Percentiles rank a stretch among this genome's conserved stretches.
These are phyloP conservation scores for Rhodotorula sp. DNA, from an alignment of 1,284 basidiomycete genomes.

Conservation along the genomic window DNA sequence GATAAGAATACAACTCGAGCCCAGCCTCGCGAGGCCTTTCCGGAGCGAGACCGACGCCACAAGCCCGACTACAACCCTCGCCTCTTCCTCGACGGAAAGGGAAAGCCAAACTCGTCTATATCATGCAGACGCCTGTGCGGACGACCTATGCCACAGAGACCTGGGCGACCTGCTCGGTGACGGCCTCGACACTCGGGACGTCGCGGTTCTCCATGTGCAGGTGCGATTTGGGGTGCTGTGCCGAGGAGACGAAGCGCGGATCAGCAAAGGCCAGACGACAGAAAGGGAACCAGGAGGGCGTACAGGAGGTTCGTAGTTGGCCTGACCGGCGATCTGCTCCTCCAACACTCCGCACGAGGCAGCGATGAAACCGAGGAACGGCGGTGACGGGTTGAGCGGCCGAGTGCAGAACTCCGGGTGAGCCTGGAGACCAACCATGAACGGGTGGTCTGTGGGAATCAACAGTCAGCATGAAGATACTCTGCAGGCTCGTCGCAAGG, in stretches of 20 bases:
- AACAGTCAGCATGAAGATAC: neutral
- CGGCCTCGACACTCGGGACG: conserved; percentile 21
- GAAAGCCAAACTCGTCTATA: neutral
- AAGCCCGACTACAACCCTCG: too few species aligned
- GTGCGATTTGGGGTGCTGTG: conserved; percentile 37
- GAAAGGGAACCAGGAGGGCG: neutral
- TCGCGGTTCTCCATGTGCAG: conserved; percentile 29
- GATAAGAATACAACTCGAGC: too few species aligned
- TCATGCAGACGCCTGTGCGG: too few species aligned
- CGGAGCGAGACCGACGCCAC: too few species aligned
- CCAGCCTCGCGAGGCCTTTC: too few species aligned
- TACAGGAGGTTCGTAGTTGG: conserved; percentile 54
- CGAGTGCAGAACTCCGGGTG: conserved; percentile 99
- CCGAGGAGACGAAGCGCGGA: too few species aligned
- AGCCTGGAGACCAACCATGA: conserved; percentile 91
- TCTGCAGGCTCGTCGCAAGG: too few species aligned
- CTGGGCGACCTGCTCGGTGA: conserved; percentile 24
- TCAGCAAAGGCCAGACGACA: neutral
- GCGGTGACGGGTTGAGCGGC: conserved; percentile 95
- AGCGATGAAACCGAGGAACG: conserved; percentile 93
- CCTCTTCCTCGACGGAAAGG: too few species aligned
- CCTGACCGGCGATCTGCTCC: conserved; percentile 72
- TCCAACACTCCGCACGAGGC: conserved; percentile 75
- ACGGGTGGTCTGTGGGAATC: conserved; percentile 73
- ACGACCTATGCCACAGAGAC: neutral